phyloP scores from a whole-genome alignment of 1,284 basidiomycete species.

The Ustilago curta region DNA sequence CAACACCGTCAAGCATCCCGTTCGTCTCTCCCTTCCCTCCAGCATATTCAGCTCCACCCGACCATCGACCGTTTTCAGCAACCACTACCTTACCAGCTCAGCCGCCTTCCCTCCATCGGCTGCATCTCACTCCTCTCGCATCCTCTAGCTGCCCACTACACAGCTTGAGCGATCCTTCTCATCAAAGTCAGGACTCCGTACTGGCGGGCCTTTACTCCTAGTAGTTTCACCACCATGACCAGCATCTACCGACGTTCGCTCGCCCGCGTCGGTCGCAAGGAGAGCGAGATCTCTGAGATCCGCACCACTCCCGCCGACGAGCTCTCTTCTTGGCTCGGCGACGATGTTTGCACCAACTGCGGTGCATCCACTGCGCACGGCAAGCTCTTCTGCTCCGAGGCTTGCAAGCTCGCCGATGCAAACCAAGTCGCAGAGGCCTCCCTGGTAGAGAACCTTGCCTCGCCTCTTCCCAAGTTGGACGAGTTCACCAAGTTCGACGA shows the following conservation, averaged over 20 bases:
- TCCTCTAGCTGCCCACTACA: constrained; percentile 29
- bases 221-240: constrained; percentile 33
- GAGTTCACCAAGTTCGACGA: constrained; percentile 24
- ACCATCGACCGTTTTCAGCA: neutral
- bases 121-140: neutral
- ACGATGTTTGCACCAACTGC: constrained; percentile 61
- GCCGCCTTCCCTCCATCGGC: neutral
- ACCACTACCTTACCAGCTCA: neutral
- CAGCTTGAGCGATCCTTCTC: constrained; percentile 18
- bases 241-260: constrained; percentile 52
- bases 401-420: constrained; percentile 56
- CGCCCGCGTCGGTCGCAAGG: constrained; percentile 42
- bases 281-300: constrained; percentile 46
- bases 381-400: constrained; percentile 60
- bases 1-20: neutral
- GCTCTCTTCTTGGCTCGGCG: constrained; percentile 58
- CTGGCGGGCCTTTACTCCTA: constrained; percentile 22
- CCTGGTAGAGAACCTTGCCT: constrained; percentile 27
- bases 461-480: constrained; percentile 28
- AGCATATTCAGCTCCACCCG: neutral
- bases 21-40: neutral
- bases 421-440: constrained; percentile 32
- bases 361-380: constrained; percentile 41
- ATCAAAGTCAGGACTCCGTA: constrained; percentile 19
- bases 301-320: constrained; percentile 55